Base-by-base conservation (phyloP, 148 eudicot species). In the Pharnaceum exiguum region DNA sequence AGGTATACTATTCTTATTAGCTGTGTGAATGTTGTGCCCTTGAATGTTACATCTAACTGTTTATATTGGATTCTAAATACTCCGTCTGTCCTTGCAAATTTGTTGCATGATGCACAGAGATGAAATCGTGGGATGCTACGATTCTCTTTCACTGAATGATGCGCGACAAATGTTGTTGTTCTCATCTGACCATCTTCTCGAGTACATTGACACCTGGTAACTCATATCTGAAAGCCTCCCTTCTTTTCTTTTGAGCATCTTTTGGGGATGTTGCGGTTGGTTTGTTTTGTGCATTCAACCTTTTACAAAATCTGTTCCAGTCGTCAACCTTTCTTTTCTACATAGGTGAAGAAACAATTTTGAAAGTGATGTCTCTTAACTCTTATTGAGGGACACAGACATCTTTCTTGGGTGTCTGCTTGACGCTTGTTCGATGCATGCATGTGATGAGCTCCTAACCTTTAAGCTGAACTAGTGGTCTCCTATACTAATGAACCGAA, bases 81-180 rank as follows among this genome's bases (percentile, higher is more conserved):
- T 32, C 13, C 32, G 11, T 25, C 35, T 15, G 44, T 70, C 38
- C 31, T 26, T 46, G n/a, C 30, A 3, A 37, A 54, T 62, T 67
- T n/a, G n/a, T n/a, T n/a, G n/a, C n/a, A n/a, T n/a, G n/a, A n/a
- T n/a, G n/a, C n/a, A 72, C 76, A 93, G 96, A 69, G 98, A 93
- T 71, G 98, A 93, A 77, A 93, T 88, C 57, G 84, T 95, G 57
- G 96, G 98, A 43, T 88, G 98, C 74, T 93, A 85, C 66, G 98
- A 93, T 77, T 75, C 77, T 32, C 96, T 93, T 27, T 82, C 94
- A 35, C 58, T 85, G 15, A 85, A 66, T 51, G 84, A 91, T 75
- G 90, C 98, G 10, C 80, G 71, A 24, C 83, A 81, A 67, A 79
- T 88, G 59, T 58, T 93, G 72, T 57, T 88, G 60, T 83, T 88